Evolutionary conservation across 306 rosid species (phyloP), one percentile per base, ranked within the genome.

Genomic region (Vigna unguiculata): DNA sequence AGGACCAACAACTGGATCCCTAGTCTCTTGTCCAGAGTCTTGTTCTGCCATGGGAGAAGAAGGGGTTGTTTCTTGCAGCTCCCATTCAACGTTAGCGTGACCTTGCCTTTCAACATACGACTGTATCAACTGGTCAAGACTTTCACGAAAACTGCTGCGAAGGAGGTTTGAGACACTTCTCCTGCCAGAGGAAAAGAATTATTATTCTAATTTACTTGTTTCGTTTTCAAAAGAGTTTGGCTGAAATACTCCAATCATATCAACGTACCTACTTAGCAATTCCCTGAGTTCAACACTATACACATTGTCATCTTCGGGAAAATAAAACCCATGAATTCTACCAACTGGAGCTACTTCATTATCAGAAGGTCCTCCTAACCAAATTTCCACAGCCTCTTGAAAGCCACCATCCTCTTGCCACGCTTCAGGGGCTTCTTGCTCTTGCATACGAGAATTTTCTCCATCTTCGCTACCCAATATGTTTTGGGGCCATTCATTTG

Each of bases 151-250:
- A 66, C 93, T 96, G 85, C 99, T 96, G 48, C 86, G 89, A 55
- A 95, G 92, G 81, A 96, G 97, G 83, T 84, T 96, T 81, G 99
- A 96, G 76, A 96, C 99, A 80, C 99, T 91, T 84, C 99, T 96
- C 91, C 99, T 96, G 91, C 85, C 87, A 61, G 61, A 73, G 64
- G 47, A 84, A 57, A 24, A 83, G 15, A 63, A 70, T 24, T 15
- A 11, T n/a, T 45, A 17, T 48, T 53, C 61, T 21, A 57, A 58
- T 76, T 76, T 8, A 63, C 38, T 16, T 6, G 25, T 79, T 72
- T 75, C 5, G 52, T 63, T 71, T 60, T 21, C 66, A 41, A 60
- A 77, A 77, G 47, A 73, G 17, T 57, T 6, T 6, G 59, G 52
- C 69, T 28, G 30, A 84, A 81, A 71, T 78, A 54, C 64, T 36